A percentile compares a stretch with the other conserved stretches of the same genome.
phyloP scores from a whole-genome alignment of 2,329 filamentous ascomycete species.

The Lachnellula suecica region DNA sequence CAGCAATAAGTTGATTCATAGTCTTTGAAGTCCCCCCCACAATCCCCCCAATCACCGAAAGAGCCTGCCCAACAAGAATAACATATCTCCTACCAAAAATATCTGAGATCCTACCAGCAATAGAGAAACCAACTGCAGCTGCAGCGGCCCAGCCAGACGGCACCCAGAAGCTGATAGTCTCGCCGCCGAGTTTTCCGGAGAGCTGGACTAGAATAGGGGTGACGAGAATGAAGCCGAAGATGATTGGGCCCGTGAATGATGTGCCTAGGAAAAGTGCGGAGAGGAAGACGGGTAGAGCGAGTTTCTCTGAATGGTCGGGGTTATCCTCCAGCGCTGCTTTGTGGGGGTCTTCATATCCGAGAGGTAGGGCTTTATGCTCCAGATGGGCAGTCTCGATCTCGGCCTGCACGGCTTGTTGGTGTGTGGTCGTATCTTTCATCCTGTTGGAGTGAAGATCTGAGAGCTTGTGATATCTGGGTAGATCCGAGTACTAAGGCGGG shows the following conservation, averaged over 20 bases:
- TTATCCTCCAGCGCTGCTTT: slow-evolving; percentile 17
- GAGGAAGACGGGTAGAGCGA: slow-evolving; percentile 12
- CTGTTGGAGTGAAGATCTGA: no score
- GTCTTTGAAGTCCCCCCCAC: slow-evolving; percentile 35
- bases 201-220: slow-evolving; percentile 29
- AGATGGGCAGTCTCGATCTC: no score
- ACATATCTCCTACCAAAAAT: slow-evolving; percentile 43
- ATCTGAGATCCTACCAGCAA: slow-evolving; percentile 43
- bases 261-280: slow-evolving; percentile 20
- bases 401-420: slow-evolving; percentile 1
- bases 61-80: slow-evolving; percentile 34
- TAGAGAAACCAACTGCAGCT: slow-evolving; percentile 37
- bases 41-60: slow-evolving; percentile 38
- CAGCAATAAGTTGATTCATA: slow-evolving; percentile 38
- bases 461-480: no score
- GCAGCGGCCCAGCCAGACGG: slow-evolving; percentile 36
- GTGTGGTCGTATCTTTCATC: slow-evolving; percentile 6
- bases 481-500: no score
- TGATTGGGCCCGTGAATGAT: slow-evolving; percentile 19
- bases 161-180: slow-evolving; percentile 19
- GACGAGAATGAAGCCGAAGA: slow-evolving; percentile 25
- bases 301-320: slow-evolving; percentile 17
- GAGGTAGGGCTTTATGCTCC: slow-evolving; percentile 4
- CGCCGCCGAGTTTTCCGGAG: slow-evolving; percentile 13
- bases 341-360: slow-evolving; percentile 15